phyloP scores from a whole-genome alignment of 2,329 filamentous ascomycete genomes.

The Colletotrichum cordylinicola region DNA sequence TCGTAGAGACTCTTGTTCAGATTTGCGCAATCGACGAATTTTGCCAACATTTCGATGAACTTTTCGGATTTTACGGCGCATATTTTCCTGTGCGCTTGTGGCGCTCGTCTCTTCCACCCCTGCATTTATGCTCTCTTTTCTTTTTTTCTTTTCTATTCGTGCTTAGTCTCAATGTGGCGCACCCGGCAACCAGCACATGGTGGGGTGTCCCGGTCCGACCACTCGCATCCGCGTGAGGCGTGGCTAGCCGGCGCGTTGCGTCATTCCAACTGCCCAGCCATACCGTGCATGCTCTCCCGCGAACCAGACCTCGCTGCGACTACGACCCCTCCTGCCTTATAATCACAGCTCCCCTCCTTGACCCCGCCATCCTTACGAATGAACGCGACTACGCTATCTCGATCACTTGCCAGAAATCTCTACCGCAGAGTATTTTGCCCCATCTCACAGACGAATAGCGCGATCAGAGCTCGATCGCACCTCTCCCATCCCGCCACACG shows the following conservation, averaged over 20 bases:
- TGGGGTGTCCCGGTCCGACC: background rate
- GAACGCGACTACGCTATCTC: background rate
- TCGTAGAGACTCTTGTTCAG: background rate
- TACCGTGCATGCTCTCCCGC: background rate
- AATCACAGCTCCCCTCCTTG: background rate
- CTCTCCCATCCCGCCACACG: background rate
- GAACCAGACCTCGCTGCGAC: background rate
- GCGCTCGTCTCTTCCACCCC: background rate
- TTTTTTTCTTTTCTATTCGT: background rate
- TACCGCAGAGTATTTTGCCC: background rate
- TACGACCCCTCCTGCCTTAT: background rate
- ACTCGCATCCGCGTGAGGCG: background rate
- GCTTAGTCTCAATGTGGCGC: background rate
- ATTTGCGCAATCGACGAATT: background rate
- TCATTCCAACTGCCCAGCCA: conserved; percentile 10
- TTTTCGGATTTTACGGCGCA: background rate
- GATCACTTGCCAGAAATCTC: background rate
- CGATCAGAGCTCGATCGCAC: background rate
- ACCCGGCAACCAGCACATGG: background rate
- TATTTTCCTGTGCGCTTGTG: background rate
- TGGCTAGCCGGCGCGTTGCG: conserved; percentile 15
- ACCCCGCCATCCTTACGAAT: background rate
- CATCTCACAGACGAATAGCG: background rate
- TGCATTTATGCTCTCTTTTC: background rate
- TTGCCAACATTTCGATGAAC: background rate